Conservation (phyloP, 2,329 filamentous ascomycete genomes). For the Claviceps digitariae region DNA sequence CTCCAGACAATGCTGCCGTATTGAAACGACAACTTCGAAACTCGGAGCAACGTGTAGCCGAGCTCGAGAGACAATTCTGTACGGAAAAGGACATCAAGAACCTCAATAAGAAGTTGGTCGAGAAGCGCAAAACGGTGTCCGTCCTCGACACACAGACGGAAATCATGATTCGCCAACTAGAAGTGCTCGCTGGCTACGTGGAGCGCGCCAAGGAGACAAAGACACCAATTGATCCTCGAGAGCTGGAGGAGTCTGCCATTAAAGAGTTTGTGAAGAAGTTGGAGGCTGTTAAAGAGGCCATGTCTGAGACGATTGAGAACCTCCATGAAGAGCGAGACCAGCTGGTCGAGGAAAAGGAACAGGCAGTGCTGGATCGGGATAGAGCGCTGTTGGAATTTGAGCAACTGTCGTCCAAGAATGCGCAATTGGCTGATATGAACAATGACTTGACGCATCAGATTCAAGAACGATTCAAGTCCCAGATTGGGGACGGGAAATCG, state of each 20-base stretch:
- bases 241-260: constrained; percentile 79
- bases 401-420: constrained; percentile 85
- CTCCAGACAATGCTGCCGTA: constrained; percentile 51
- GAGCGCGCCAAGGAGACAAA: constrained; percentile 74
- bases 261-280: constrained; percentile 76
- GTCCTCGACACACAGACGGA: constrained; percentile 89
- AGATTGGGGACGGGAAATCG: constrained; percentile 39
- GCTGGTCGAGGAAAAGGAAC: constrained; percentile 71
- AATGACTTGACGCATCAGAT: constrained; percentile 91
- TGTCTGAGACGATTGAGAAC: constrained; percentile 44
- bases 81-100: constrained; percentile 54
- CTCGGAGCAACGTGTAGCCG: constrained; percentile 72
- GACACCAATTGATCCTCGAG: constrained; percentile 64
- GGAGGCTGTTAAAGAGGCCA: constrained; percentile 45
- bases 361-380: constrained; percentile 73
- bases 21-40: constrained; percentile 65
- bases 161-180: constrained; percentile 85
- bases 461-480: constrained; percentile 81
- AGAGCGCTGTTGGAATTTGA: constrained; percentile 93
- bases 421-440: constrained; percentile 87
- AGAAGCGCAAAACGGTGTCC: constrained; percentile 93
- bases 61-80: constrained; percentile 68
- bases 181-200: constrained; percentile 78
- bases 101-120: constrained; percentile 74
- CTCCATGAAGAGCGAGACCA: constrained; percentile 62